Evolutionary conservation across 1,284 basidiomycete species (phyloP).

Genomic region (Peniophora sp.): DNA sequence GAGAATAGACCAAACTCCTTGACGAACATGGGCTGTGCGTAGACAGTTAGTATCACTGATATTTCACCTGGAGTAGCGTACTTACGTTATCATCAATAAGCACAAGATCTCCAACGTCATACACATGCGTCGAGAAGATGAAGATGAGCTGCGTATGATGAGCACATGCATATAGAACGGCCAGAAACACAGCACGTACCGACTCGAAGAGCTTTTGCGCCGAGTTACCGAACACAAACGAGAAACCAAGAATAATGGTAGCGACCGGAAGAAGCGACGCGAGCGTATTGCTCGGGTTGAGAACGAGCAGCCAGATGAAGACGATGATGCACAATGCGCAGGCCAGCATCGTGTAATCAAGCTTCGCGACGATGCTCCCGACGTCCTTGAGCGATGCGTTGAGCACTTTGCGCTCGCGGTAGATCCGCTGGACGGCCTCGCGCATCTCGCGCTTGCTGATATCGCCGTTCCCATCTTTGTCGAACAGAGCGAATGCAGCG

Average conservation of each 20-base stretch:
- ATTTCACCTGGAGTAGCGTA: background rate
- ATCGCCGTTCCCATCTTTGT: conserved; percentile 80
- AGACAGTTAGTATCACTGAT: background rate
- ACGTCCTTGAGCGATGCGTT: conserved; percentile 71
- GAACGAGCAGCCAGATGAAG: conserved; percentile 75
- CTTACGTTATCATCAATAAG: conserved; percentile 67
- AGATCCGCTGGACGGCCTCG: conserved; percentile 77
- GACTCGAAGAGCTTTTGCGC: conserved; percentile 80
- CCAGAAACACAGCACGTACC: conserved; percentile 26
- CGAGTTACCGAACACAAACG: conserved; percentile 78
- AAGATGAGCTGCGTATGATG: conserved; percentile 54
- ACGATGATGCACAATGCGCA: conserved; percentile 54
- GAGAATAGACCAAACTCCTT: conserved; percentile 79
- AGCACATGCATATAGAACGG: background rate
- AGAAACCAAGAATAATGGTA: conserved; percentile 74
- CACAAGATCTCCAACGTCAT: conserved; percentile 72
- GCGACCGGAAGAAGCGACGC: conserved; percentile 78
- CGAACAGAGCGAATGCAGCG: conserved; percentile 70
- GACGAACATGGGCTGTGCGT: conserved; percentile 44
- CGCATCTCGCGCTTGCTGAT: conserved; percentile 79
- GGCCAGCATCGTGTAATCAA: conserved; percentile 65
- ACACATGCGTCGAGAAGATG: conserved; percentile 78
- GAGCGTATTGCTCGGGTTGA: conserved; percentile 63
- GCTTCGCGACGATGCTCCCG: conserved; percentile 63
- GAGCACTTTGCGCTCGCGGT: conserved; percentile 70